Percentiles rank a stretch among this genome's conserved stretches.
Conservation (phyloP, 176 grass and related monocot genomes). For the Zoysia japonica region DNA sequence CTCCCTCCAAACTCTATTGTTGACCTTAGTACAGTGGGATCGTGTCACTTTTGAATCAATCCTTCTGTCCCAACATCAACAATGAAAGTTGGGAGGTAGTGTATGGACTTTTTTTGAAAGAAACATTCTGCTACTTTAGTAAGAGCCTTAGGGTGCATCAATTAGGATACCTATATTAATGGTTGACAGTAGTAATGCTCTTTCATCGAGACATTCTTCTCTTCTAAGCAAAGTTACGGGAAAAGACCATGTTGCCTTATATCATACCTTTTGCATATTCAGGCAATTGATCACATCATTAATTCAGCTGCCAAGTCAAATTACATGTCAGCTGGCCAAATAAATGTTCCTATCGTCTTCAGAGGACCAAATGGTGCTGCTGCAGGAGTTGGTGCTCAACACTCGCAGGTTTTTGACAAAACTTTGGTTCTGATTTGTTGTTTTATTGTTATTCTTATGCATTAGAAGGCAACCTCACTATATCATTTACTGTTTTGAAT, state of each 20-base stretch:
- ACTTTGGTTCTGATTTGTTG: conserved; percentile 5
- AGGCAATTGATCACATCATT: conserved; percentile 99
- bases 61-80: not conserved
- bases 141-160: not conserved
- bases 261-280: conserved; percentile 33
- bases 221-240: not conserved
- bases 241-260: not conserved
- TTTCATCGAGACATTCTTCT: not conserved
- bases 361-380: conserved; percentile 92
- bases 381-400: conserved; percentile 96
- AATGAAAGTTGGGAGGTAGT: not conserved
- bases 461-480: not conserved
- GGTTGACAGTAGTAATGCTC: not conserved
- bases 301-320: conserved; percentile 98
- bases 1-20: not conserved
- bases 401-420: conserved; percentile 71
- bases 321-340: conserved; percentile 93
- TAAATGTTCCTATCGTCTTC: conserved; percentile 91
- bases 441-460: not conserved
- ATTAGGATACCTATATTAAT: not conserved
- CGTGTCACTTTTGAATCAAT: too few species aligned
- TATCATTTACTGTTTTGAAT: not conserved
- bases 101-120: not conserved
- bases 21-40: not conserved
- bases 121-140: not conserved